Conservation (phyloP, 352 stramenopile genomes). For the Phytophthora gonapodyides region DNA sequence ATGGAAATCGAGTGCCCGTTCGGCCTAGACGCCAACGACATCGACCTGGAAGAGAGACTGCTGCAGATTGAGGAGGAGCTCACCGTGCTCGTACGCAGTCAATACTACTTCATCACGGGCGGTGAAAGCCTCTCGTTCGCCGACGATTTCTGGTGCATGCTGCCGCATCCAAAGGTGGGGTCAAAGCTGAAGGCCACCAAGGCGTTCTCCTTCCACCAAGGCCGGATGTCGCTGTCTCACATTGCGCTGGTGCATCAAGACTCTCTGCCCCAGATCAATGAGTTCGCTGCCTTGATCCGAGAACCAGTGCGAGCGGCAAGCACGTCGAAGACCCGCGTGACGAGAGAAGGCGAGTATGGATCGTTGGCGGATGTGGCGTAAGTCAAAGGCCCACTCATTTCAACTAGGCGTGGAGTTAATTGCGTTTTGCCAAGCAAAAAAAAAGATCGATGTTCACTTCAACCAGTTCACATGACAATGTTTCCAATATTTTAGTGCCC, state of each 20-base stretch:
- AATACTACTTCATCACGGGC: constrained; percentile 76
- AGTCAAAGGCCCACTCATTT: no score
- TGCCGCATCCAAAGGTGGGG: constrained; percentile 19
- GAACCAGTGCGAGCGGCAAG: background rate
- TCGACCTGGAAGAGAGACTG: constrained; percentile 63
- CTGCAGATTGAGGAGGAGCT: constrained; percentile 80
- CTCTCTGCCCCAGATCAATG: constrained; percentile 65
- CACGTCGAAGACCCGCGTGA: no score
- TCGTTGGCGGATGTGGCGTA: no score
- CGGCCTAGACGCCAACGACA: constrained; percentile 73
- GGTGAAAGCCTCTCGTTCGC: constrained; percentile 39
- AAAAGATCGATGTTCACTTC: background rate
- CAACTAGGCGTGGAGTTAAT: no score
- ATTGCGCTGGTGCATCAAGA: constrained; percentile 36
- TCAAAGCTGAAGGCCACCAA: constrained; percentile 17
- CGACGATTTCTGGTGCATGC: constrained; percentile 23
- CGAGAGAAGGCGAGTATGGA: no score
- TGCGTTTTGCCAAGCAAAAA: background rate
- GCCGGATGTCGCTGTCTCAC: constrained; percentile 49
- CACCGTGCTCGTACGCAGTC: constrained; percentile 68
- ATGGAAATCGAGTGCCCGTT: constrained; percentile 84
- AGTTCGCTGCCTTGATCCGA: constrained; percentile 64
- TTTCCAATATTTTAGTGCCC: constrained; percentile 2
- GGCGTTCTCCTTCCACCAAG: constrained; percentile 64
- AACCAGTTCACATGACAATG: background rate